A percentile compares a stretch with the other conserved stretches of the same genome.
Evolutionary conservation across 2,329 filamentous ascomycete genomes (phyloP).

Genomic region (Monosporascus sp.): DNA sequence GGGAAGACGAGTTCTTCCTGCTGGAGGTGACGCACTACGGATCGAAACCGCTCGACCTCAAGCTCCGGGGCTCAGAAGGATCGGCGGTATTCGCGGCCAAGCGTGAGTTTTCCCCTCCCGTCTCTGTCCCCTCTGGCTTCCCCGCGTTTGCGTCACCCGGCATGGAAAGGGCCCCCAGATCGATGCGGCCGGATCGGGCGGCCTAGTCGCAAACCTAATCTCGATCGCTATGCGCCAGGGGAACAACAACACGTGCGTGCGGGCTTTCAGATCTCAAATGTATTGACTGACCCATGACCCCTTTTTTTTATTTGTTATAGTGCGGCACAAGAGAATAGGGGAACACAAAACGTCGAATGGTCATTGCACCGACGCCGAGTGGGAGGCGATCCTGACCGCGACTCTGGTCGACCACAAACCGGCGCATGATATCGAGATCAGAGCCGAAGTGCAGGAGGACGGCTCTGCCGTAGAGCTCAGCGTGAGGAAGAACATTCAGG

Average conservation of each 20-base stretch:
- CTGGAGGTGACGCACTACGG: slow-evolving; percentile 51
- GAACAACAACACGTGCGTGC: background rate
- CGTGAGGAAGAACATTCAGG: slow-evolving; percentile 60
- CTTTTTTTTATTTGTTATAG: slow-evolving; percentile 28
- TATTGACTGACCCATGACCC: slow-evolving; percentile 2
- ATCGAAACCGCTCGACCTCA: slow-evolving; percentile 55
- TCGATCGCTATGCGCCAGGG: background rate
- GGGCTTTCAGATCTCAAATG: background rate
- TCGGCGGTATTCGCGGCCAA: slow-evolving; percentile 53
- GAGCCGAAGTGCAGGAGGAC: slow-evolving; percentile 51
- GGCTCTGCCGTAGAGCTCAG: slow-evolving; percentile 54
- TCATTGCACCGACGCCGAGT: slow-evolving; percentile 58
- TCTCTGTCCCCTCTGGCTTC: slow-evolving; percentile 1
- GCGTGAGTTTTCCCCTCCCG: slow-evolving; percentile 40
- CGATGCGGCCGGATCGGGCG: slow-evolving; percentile 7
- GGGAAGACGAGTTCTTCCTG: slow-evolving; percentile 51
- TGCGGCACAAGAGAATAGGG: slow-evolving; percentile 52
- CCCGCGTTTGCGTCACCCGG: background rate
- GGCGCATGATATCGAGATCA: slow-evolving; percentile 51
- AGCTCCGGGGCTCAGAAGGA: slow-evolving; percentile 64
- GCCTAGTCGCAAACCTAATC: no score
- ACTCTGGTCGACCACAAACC: slow-evolving; percentile 48
- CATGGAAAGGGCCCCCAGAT: background rate
- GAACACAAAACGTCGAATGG: slow-evolving; percentile 50
- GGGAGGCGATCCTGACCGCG: slow-evolving; percentile 56